Conservation (phyloP, 129 eudicot genomes). For the Flaveria linearis region DNA sequence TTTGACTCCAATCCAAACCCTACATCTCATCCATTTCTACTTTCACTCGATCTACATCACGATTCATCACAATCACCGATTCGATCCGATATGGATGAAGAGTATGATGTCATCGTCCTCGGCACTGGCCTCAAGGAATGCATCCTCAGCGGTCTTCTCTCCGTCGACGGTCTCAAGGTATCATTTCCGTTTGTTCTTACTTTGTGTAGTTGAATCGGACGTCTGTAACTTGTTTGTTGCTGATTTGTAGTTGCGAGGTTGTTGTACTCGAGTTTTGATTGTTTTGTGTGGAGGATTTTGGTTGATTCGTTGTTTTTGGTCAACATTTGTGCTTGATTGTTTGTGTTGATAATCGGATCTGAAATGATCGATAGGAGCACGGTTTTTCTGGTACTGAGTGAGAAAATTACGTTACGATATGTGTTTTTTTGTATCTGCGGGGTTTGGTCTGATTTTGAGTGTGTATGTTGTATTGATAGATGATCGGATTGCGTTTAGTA, state of each 20-base stretch:
- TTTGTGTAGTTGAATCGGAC: background rate
- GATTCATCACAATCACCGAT: constrained; percentile 18
- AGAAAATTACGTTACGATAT: background rate
- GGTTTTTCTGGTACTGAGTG: background rate
- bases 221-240: background rate
- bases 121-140: constrained; percentile 96
- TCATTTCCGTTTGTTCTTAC: background rate
- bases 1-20: constrained; percentile 36
- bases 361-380: constrained; percentile 17
- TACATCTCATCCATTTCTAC: constrained; percentile 27
- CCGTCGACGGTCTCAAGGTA: constrained; percentile 93
- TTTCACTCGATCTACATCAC: constrained; percentile 25
- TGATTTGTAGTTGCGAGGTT: constrained; percentile 9
- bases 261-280: background rate
- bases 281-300: background rate
- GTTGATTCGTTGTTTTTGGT: constrained; percentile 22
- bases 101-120: constrained; percentile 78
- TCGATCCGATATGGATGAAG: constrained; percentile 74
- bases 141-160: constrained; percentile 93
- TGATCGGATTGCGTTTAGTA: background rate
- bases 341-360: constrained; percentile 15
- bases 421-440: background rate
- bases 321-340: constrained; percentile 10
- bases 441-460: background rate
- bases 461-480: background rate